Conservation (phyloP, 225 moss, liverwort and hornwort genomes). For the Polytrichum formosum region DNA sequence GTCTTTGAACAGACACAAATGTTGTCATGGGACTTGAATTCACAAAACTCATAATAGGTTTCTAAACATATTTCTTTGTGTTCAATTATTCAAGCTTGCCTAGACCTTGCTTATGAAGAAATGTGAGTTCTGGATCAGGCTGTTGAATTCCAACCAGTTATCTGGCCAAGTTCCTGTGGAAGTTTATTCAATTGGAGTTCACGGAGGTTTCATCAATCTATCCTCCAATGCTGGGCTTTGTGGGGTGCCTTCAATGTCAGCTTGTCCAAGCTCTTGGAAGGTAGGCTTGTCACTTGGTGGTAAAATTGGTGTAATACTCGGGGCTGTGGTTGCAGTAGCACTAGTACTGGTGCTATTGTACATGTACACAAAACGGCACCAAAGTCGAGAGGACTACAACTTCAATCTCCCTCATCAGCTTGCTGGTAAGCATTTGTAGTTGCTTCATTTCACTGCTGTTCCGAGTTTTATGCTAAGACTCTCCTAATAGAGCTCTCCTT, state of each 20-base stretch:
- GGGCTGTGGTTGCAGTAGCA: constrained; percentile 23
- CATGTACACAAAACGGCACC: constrained; percentile 28
- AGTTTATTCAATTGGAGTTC: constrained; percentile 59
- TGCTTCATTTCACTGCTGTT: background rate
- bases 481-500: background rate
- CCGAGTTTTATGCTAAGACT: background rate
- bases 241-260: constrained; percentile 54
- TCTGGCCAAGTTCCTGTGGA: constrained; percentile 50
- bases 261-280: constrained; percentile 47
- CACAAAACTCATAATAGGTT: too few species aligned
- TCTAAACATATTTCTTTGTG: too few species aligned
- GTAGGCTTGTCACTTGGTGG: constrained; percentile 43
- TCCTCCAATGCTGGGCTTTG: constrained; percentile 53
- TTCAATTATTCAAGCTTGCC: too few species aligned
- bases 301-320: constrained; percentile 41
- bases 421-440: constrained; percentile 37
- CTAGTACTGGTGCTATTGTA: constrained; percentile 26
- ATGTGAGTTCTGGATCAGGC: constrained; percentile 25
- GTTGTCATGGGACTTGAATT: too few species aligned
- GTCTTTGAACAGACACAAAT: too few species aligned
- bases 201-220: constrained; percentile 60
- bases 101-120: background rate
- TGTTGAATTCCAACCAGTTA: constrained; percentile 49
- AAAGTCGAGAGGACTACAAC: constrained; percentile 47
- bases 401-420: constrained; percentile 66